These are phyloP conservation scores for Ophiostoma populinum DNA, from an alignment of 2,329 filamentous ascomycete genomes.

Conservation along the genomic window DNA sequence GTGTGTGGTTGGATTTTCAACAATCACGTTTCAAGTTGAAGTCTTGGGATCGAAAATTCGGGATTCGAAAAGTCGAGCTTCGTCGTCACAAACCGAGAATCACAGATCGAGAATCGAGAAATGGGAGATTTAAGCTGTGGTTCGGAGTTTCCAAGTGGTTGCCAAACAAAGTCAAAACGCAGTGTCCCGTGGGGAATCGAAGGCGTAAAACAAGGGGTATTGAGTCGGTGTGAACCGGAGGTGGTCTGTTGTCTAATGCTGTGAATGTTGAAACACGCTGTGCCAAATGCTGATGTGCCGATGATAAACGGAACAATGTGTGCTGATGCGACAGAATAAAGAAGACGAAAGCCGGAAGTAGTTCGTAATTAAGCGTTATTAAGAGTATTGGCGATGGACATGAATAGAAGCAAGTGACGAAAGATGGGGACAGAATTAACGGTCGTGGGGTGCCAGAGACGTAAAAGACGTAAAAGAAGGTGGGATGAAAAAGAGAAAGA, in stretches of 20 bases:
- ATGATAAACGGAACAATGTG: not conserved
- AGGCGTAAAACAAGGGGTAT: not conserved
- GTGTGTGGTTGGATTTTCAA: too few relatives aligned
- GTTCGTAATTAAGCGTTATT: too few relatives aligned
- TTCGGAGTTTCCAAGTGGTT: not conserved
- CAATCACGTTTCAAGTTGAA: too few relatives aligned
- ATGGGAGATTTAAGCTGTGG: not conserved
- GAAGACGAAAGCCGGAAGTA: too few relatives aligned
- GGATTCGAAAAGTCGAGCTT: too few relatives aligned
- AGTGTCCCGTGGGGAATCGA: not conserved
- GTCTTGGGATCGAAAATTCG: too few relatives aligned
- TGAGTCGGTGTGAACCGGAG: slow-evolving; percentile 4
- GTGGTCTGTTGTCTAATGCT: slow-evolving; percentile 1
- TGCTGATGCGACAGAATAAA: too few relatives aligned
- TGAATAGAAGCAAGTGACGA: not conserved
- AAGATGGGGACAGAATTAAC: not conserved
- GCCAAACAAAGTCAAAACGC: slow-evolving; percentile 1
- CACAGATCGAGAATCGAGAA: not conserved
- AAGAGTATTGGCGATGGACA: not conserved
- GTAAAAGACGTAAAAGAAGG: not conserved
- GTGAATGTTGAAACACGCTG: not conserved
- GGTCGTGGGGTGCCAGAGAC: not conserved
- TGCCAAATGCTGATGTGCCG: not conserved
- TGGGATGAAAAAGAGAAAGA: not conserved
- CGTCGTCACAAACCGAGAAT: too few relatives aligned